phyloP scores from a whole-genome alignment of 75 land plant species.

The Selaginella tamariscina region DNA sequence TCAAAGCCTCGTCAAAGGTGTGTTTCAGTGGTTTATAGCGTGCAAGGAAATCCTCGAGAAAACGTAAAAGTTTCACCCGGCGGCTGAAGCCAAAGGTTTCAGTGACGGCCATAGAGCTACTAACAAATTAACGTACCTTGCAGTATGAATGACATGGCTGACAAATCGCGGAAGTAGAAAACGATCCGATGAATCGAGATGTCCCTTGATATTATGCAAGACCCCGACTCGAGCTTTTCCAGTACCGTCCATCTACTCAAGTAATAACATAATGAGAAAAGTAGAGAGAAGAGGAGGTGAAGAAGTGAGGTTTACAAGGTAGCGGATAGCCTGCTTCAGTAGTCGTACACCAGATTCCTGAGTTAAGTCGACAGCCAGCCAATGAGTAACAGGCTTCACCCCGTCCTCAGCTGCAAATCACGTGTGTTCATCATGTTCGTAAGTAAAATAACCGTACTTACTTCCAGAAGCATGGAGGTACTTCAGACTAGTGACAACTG shows the following conservation, averaged over 20 bases:
- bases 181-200: not conserved
- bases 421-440: not conserved
- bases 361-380: slow-evolving; percentile 51
- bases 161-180: not conserved
- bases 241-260: slow-evolving; percentile 48
- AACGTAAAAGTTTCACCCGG: slow-evolving; percentile 31
- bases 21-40: not conserved
- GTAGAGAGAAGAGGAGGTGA: slow-evolving; percentile 13
- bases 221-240: slow-evolving; percentile 60
- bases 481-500: slow-evolving; percentile 35
- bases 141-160: not conserved
- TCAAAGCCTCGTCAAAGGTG: slow-evolving; percentile 21
- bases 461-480: slow-evolving; percentile 80
- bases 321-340: slow-evolving; percentile 60
- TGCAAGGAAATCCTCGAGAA: slow-evolving; percentile 19
- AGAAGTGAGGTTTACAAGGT: slow-evolving; percentile 33
- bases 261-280: slow-evolving; percentile 1
- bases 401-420: slow-evolving; percentile 65
- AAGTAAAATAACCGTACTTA: slow-evolving; percentile 32
- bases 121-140: too few relatives aligned
- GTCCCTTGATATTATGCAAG: slow-evolving; percentile 28
- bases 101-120: too few relatives aligned
- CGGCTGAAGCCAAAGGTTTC: slow-evolving; percentile 23
- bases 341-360: slow-evolving; percentile 60
- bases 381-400: slow-evolving; percentile 89